A percentile compares a stretch with the other conserved stretches of the same genome.
Evolutionary conservation across 441 rosid species (phyloP).

Genomic region (Pelargonium fulgidum): DNA sequence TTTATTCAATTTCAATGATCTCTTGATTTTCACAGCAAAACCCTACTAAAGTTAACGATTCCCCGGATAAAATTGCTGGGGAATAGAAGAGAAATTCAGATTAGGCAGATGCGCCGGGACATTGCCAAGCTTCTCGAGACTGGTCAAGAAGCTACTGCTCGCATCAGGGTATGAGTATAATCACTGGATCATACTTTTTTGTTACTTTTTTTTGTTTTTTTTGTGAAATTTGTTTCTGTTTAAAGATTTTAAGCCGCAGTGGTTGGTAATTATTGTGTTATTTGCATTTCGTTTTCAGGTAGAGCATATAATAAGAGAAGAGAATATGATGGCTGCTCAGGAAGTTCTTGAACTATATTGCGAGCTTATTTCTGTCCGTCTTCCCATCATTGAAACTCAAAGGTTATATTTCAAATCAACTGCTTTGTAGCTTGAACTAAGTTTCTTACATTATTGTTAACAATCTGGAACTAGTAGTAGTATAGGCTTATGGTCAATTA

Average conservation of each 20-base stretch:
- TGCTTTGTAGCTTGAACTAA: background rate
- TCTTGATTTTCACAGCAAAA: slow-evolving; percentile 52
- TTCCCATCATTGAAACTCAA: slow-evolving; percentile 79
- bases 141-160: slow-evolving; percentile 98
- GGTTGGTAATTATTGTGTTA: background rate
- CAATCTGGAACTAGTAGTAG: background rate
- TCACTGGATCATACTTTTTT: background rate
- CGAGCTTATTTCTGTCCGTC: slow-evolving; percentile 79
- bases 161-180: slow-evolving; percentile 59
- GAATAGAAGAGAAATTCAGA: slow-evolving; percentile 86
- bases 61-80: slow-evolving; percentile 86
- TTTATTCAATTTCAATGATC: background rate
- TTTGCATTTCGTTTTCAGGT: slow-evolving; percentile 43
- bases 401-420: slow-evolving; percentile 35
- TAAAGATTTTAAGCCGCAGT: background rate
- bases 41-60: slow-evolving; percentile 73
- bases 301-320: slow-evolving; percentile 90
- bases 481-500: background rate
- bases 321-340: slow-evolving; percentile 97
- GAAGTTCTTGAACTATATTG: slow-evolving; percentile 84
- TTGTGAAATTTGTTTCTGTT: background rate
- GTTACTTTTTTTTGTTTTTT: background rate
- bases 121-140: slow-evolving; percentile 90
- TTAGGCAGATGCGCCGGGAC: slow-evolving; percentile 86
- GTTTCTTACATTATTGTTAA: background rate